phyloP scores from a whole-genome alignment of 805 yeast genomes.

The Zygoascus bituminiphila region DNA sequence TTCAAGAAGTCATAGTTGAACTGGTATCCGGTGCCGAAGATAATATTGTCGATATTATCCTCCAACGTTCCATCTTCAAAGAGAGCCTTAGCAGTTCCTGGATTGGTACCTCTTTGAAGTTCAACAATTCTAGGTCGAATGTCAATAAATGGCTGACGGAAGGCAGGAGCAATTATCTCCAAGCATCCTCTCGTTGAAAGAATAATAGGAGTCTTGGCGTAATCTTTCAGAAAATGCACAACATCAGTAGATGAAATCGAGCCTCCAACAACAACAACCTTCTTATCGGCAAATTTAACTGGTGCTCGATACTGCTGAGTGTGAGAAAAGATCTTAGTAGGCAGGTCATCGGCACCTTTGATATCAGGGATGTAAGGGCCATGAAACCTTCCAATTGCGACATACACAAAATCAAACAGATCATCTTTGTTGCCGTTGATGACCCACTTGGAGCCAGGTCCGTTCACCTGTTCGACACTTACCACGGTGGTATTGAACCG shows the following conservation, averaged over 20 bases:
- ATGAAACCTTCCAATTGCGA: constrained; percentile 56
- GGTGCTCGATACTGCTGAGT: constrained; percentile 47
- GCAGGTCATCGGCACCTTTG: constrained; percentile 37
- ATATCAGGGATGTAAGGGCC: constrained; percentile 49
- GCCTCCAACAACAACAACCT: constrained; percentile 58
- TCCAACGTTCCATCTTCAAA: constrained; percentile 15
- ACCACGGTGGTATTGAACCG: constrained; percentile 29
- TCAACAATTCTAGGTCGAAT: constrained; percentile 6
- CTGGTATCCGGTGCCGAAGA: constrained; percentile 35
- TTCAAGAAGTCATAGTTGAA: constrained; percentile 29
- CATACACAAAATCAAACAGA: constrained; percentile 47
- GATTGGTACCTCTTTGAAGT: constrained; percentile 2
- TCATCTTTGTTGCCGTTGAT: constrained; percentile 14
- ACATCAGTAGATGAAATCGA: constrained; percentile 71
- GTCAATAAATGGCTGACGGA: constrained; percentile 12
- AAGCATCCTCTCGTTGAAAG: constrained; percentile 8
- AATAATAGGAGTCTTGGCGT: constrained; percentile 5
- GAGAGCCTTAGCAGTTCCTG: constrained; percentile 6
- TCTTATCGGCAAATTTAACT: constrained; percentile 34
- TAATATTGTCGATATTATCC: constrained; percentile 26
- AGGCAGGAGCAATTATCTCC: constrained; percentile 4
- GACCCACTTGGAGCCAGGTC: constrained; percentile 26
- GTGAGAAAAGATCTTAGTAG: constrained; percentile 38
- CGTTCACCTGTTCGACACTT: constrained; percentile 20
- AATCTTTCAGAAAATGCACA: constrained; percentile 37